phyloP scores from a whole-genome alignment of 257 asterid genomes.

The Anisodus tanguticus region DNA sequence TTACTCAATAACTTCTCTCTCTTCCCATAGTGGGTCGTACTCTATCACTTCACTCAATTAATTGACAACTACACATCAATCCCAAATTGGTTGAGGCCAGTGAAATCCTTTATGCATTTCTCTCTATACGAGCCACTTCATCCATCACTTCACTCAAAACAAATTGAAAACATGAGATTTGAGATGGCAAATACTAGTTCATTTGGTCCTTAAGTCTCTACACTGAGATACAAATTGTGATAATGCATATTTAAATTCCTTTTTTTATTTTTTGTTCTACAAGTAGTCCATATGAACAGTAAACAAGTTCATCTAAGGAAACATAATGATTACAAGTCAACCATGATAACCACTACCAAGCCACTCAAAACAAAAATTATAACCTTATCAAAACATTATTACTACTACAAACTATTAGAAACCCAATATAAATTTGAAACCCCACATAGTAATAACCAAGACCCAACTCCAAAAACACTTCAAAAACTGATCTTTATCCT shows the following conservation, averaged over 20 bases:
- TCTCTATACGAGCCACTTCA: background rate
- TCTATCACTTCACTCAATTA: background rate
- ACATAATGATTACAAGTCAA: constrained; percentile 22
- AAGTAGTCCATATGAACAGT: background rate
- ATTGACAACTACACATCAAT: background rate
- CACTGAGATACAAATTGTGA: background rate
- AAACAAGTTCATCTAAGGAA: background rate
- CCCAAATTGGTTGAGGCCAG: background rate
- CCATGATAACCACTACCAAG: constrained; percentile 1
- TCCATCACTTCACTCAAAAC: constrained; percentile 2
- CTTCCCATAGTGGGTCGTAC: background rate
- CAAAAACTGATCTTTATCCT: background rate
- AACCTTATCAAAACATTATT: background rate
- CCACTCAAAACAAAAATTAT: background rate
- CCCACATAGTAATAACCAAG: background rate
- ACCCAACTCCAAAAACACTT: background rate
- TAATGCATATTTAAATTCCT: background rate
- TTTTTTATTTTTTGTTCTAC: background rate
- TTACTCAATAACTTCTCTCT: background rate
- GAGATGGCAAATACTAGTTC: background rate
- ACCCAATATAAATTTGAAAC: background rate
- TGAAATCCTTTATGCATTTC: background rate
- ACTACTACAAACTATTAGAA: background rate
- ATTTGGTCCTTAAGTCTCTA: background rate
- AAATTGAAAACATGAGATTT: background rate